Evolutionary conservation across 345 rosid genomes (phyloP).

Genomic region (Brassica rapa): DNA sequence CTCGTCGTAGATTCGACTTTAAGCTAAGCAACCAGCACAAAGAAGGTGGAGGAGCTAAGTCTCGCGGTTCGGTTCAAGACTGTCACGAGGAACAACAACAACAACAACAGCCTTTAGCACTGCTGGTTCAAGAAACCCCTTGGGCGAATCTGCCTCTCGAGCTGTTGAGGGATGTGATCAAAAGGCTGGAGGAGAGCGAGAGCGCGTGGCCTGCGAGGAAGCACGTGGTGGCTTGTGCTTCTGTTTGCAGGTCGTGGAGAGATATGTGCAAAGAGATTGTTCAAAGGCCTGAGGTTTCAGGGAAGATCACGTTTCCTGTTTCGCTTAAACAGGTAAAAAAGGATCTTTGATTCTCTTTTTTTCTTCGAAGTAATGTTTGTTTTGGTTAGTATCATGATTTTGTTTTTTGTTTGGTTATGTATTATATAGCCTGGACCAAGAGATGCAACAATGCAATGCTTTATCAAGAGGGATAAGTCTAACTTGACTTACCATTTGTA

Average conservation of each 20-base stretch:
- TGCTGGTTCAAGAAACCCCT: slow-evolving; percentile 60
- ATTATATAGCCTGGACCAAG: slow-evolving; percentile 75
- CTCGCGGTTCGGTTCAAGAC: slow-evolving; percentile 74
- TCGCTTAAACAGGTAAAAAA: slow-evolving; percentile 76
- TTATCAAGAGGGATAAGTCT: slow-evolving; percentile 88
- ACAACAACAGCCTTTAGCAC: slow-evolving; percentile 36
- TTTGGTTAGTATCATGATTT: neutral
- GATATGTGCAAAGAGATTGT: slow-evolving; percentile 94
- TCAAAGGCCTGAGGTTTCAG: slow-evolving; percentile 70
- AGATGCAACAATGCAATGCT: slow-evolving; percentile 86
- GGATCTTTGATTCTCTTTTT: neutral
- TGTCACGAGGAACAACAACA: slow-evolving; percentile 54
- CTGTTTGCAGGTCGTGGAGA: slow-evolving; percentile 91
- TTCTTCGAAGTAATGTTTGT: neutral
- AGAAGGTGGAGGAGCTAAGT: slow-evolving; percentile 58
- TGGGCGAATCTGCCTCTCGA: slow-evolving; percentile 96
- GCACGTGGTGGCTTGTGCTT: slow-evolving; percentile 94
- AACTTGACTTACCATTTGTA: slow-evolving; percentile 83
- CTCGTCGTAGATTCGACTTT: slow-evolving; percentile 82
- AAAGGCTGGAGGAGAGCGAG: slow-evolving; percentile 87
- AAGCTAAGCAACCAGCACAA: slow-evolving; percentile 61
- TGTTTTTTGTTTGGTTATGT: neutral
- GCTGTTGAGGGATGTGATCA: slow-evolving; percentile 82
- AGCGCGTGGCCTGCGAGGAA: slow-evolving; percentile 81
- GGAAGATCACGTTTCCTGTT: slow-evolving; percentile 90